Conservation (phyloP, 2,329 filamentous ascomycete species). For the Camptophora hylomeconis region DNA sequence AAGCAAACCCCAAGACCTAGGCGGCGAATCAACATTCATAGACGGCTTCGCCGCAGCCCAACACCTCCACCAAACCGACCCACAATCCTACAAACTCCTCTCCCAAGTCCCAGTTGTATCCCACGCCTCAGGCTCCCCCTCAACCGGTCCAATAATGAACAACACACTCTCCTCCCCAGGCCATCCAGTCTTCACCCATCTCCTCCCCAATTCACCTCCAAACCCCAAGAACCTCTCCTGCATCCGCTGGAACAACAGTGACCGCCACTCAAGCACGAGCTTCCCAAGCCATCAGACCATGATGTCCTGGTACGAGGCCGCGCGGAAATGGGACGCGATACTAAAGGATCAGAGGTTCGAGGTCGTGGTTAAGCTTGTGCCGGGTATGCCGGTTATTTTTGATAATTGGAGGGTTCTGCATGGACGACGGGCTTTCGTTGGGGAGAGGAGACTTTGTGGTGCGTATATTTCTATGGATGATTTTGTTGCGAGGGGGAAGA, state of each 20-base stretch:
- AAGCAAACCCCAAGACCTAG: no score
- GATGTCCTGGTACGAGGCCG: slow-evolving; percentile 63
- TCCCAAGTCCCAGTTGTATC: slow-evolving; percentile 48
- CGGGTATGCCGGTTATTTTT: slow-evolving; percentile 73
- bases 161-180: slow-evolving; percentile 40
- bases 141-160: slow-evolving; percentile 50
- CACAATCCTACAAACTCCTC: slow-evolving; percentile 45
- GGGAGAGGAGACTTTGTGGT: slow-evolving; percentile 76
- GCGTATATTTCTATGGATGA: slow-evolving; percentile 54
- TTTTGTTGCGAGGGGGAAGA: slow-evolving; percentile 11
- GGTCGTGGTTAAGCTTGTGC: slow-evolving; percentile 69
- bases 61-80: slow-evolving; percentile 43
- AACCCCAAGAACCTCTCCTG: slow-evolving; percentile 38
- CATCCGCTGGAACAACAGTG: slow-evolving; percentile 87
- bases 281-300: slow-evolving; percentile 37
- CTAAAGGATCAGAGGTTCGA: slow-evolving; percentile 52
- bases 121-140: slow-evolving; percentile 77
- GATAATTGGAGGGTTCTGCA: slow-evolving; percentile 95
- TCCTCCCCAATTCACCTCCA: slow-evolving; percentile 17
- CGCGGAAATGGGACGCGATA: slow-evolving; percentile 58
- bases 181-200: slow-evolving; percentile 60
- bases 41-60: slow-evolving; percentile 69
- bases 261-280: slow-evolving; percentile 55
- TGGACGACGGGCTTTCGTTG: slow-evolving; percentile 69
- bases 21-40: slow-evolving; percentile 69